Percentiles rank a stretch among this genome's conserved stretches.
These are phyloP conservation scores for Orbilia blumenaviensis DNA, from an alignment of 2,329 filamentous ascomycete genomes.

Conservation along the genomic window DNA sequence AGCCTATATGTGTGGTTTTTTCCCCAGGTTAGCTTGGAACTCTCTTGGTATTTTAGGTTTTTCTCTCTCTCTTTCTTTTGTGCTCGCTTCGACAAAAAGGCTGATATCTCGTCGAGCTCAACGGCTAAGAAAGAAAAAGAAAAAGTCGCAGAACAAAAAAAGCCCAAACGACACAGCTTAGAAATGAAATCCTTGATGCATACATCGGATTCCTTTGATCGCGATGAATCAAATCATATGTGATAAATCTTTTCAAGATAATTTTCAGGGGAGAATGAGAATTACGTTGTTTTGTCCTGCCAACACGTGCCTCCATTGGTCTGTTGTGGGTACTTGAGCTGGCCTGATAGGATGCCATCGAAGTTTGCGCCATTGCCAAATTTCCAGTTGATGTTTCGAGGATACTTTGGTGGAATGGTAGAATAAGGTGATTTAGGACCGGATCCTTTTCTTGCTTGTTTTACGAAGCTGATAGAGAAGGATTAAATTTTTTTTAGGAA, in stretches of 20 bases:
- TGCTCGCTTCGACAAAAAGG: background rate
- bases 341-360: conserved; percentile 46
- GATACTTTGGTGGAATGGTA: too few species aligned
- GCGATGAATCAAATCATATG: background rate
- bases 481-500: background rate
- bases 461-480: too few species aligned
- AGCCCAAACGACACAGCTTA: conserved; percentile 11
- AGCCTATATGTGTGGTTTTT: conserved; percentile 70
- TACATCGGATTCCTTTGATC: conserved; percentile 11
- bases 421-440: too few species aligned
- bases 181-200: conserved; percentile 13
- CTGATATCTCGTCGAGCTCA: background rate
- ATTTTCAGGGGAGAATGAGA: conserved; percentile 42
- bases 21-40: background rate
- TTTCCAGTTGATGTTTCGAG: conserved; percentile 6
- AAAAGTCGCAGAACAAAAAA: background rate
- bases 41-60: background rate
- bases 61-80: background rate
- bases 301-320: conserved; percentile 51
- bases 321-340: conserved; percentile 35
- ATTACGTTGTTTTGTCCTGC: conserved; percentile 54
- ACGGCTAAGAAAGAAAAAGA: background rate
- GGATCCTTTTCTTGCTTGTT: too few species aligned
- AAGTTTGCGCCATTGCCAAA: conserved; percentile 49
- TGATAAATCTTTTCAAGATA: conserved; percentile 1